A percentile compares a stretch with the other conserved stretches of the same genome.
Conservation (phyloP, 2,329 filamentous ascomycete genomes). For the Aspergillus clavatus region DNA sequence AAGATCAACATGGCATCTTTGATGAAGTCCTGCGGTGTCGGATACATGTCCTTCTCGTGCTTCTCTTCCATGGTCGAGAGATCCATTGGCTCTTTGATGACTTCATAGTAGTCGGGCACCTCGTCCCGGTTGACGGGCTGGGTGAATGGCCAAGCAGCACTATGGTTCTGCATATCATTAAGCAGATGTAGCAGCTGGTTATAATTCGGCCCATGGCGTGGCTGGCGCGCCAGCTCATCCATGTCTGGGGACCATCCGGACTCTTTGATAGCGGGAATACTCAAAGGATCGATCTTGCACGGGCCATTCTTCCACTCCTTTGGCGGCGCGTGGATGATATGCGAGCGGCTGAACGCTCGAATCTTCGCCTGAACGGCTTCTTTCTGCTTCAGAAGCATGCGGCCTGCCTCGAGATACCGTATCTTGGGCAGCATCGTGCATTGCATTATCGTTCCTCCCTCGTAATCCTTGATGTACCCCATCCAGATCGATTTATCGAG, state of each 20-base stretch:
- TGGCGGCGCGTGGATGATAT: conserved; percentile 80
- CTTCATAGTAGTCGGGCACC: conserved; percentile 97
- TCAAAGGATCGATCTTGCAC: conserved; percentile 73
- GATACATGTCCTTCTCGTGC: conserved; percentile 88
- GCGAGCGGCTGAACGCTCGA: conserved; percentile 79
- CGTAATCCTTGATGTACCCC: conserved; percentile 99
- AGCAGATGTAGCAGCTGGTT: conserved; percentile 88
- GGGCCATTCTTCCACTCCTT: conserved; percentile 77
- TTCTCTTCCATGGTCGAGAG: conserved; percentile 92
- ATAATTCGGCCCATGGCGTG: conserved; percentile 93
- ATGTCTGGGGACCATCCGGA: conserved; percentile 96
- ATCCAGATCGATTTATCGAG: conserved; percentile 89
- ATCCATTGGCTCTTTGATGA: conserved; percentile 98
- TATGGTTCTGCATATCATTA: conserved; percentile 92
- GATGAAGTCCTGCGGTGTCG: conserved; percentile 87
- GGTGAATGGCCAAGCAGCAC: conserved; percentile 89
- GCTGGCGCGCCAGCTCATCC: conserved; percentile 92
- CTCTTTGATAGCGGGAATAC: conserved; percentile 80
- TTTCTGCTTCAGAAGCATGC: conserved; percentile 96
- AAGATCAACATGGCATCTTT: conserved; percentile 85
- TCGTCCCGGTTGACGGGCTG: conserved; percentile 92
- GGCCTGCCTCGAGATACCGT: conserved; percentile 84
- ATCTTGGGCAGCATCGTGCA: conserved; percentile 95
- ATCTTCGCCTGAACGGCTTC: conserved; percentile 94
- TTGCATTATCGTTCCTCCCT: conserved; percentile 98